Base-by-base conservation (phyloP, 176 grass and related monocot species). In the Phoenix roebelenii region DNA sequence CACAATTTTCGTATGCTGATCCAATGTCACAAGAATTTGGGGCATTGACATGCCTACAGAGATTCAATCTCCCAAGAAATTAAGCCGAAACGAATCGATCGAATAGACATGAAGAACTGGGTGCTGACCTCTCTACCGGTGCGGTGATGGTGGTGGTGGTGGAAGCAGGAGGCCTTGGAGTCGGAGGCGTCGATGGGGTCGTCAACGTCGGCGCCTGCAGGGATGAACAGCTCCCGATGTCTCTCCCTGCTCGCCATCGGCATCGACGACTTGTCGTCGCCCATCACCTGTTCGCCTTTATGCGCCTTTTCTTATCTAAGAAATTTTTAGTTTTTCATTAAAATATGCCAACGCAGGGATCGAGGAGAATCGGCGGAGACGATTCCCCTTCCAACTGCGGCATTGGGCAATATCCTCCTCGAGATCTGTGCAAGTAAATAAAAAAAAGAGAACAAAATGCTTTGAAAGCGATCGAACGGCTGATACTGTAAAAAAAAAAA, bases 21-120 rank as follows among this genome's bases (percentile, higher is more conserved):
- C 87, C 10, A 92, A 70, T 20, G 93, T 88, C 18, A 87, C 85
- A 16, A 97, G 68, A 73, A 83, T 76, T 75, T 91, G 84, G 16
- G 93, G 93, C 93, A 97, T 97, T 53, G 93, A 92, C 93, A 97
- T 97, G 32, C 93, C 93, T 54, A 84, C 87, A 57, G 93, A 97
- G 17, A 97, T 87, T 88, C 87, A 61, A 97, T 97, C 67, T 97
- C 93, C n/a, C n/a, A n/a, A n/a, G n/a, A n/a, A n/a, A n/a, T n/a
- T n/a, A n/a, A n/a, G n/a, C n/a, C 91, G 49, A 50, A 44, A 10
- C 16, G 23, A 51, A 73, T 61, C 54, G 67, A 72, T n/a, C 0
- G 16, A 55, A 48, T 5, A 32, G 22, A 15, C 28, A 28, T 4
- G 4, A 26, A 16, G 22, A 19, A 28, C 2, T 0, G 25, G 18